Evolutionary conservation across 202 grass and related monocot genomes (phyloP), one percentile per base, ranked within the genome.

Genomic region (Brachypodium distachyon): DNA sequence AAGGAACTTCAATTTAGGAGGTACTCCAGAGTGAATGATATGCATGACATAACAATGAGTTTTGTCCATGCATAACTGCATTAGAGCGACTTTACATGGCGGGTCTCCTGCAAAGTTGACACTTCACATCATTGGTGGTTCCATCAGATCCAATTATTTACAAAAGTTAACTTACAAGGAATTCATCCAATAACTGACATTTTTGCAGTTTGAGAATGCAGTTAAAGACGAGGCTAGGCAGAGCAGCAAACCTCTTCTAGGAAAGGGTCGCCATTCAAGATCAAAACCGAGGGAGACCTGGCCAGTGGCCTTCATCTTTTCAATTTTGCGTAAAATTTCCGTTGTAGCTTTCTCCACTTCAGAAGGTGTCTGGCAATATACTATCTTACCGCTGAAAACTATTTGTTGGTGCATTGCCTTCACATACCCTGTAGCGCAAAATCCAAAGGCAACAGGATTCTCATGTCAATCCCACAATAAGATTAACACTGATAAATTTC

Each of bases 41-140:
- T 98, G 96, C 65, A 95, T 86, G 47, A 92, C 74, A 80, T 98
- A 92, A 67, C 91, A 95, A 10, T 63, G 58, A 84, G 80, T 70
- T 77, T 67, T 78, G 41, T 95, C 96, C 77, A 95, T 68, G 66
- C 91, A 98, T 66, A 98, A 78, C 54, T 98, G 96, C 96, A 98
- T 95, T 55, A 95, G 84, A 60, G 91, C 89, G 19, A 88, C 91
- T 86, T 98, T 98, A 84, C 89, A 83, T 43, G 55, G 79, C 16
- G 65, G 73, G 49, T 85, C 89, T 61, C 95, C 91, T 98, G 83
- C 48, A 83, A 72, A 82, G 5, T 52, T 27, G 43, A 76, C 8
- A 80, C 7, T 72, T 32, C 48, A 81, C 5, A 54, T 1, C 37
- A 60, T 29, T 7, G 11, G 27, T 61, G 67, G 37, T 65, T 70